These are phyloP conservation scores for Zea luxurians DNA, from an alignment of 176 grass and related monocot species.

Conservation along the genomic window DNA sequence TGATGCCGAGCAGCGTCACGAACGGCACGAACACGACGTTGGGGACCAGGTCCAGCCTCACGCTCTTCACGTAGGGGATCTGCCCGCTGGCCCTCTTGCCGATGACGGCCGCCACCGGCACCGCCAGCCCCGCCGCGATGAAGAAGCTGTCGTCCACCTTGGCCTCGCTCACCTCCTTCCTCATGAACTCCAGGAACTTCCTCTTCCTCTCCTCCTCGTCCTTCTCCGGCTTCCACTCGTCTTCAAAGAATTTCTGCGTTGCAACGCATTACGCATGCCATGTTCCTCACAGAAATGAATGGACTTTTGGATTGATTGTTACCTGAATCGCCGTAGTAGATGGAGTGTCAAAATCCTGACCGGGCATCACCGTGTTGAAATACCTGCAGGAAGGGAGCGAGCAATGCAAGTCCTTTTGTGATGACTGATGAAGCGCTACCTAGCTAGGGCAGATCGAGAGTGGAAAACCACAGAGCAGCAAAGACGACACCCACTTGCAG, in stretches of 20 bases:
- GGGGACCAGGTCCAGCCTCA: constrained; percentile 67
- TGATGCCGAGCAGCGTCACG: constrained; percentile 44
- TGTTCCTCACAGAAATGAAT: background rate
- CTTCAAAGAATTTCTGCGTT: background rate
- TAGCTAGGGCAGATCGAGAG: background rate
- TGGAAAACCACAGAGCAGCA: background rate
- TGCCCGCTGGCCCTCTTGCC: constrained; percentile 51
- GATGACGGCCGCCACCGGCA: constrained; percentile 30
- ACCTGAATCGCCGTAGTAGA: background rate
- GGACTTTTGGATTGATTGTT: constrained; percentile 32
- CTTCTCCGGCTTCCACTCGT: accelerated
- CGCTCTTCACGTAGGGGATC: constrained; percentile 51
- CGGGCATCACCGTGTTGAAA: constrained; percentile 64
- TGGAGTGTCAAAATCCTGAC: constrained; percentile 62
- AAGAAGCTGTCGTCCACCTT: constrained; percentile 24
- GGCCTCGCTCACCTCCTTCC: accelerated
- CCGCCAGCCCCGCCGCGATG: constrained; percentile 42
- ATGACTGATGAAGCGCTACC: too few relatives aligned
- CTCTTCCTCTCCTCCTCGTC: background rate
- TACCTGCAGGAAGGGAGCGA: constrained; percentile 37
- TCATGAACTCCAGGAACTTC: constrained; percentile 4
- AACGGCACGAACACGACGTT: constrained; percentile 65
- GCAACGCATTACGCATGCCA: too few relatives aligned
- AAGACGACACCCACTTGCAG: constrained; percentile 57
- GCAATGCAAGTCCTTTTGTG: too few relatives aligned